Percentiles rank a stretch among this genome's conserved stretches.
Conservation (phyloP, 345 rosid genomes). For the Limnanthes douglasii region DNA sequence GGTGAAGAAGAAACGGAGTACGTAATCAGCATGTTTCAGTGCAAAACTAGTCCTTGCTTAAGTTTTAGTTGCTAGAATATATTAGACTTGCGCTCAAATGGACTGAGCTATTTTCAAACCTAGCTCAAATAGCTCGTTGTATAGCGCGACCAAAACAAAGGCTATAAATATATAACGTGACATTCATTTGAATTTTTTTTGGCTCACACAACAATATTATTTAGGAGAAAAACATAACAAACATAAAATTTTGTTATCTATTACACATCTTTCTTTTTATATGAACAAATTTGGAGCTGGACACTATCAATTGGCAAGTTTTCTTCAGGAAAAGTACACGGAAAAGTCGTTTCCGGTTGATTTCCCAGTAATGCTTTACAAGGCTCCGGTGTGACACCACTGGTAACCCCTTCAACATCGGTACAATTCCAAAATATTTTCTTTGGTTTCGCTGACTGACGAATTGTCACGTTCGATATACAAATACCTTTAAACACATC, state of each 20-base stretch:
- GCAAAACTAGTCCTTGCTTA: too few relatives aligned
- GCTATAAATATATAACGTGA: too few relatives aligned
- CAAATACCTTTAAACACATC: constrained; percentile 58
- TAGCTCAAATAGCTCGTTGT: too few relatives aligned
- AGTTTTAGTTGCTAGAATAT: too few relatives aligned
- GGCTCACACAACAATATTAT: background rate
- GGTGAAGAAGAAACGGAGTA: too few relatives aligned
- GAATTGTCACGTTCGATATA: constrained; percentile 62
- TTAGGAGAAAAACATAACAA: too few relatives aligned
- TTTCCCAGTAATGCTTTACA: constrained; percentile 33
- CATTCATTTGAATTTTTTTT: background rate
- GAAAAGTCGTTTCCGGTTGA: constrained; percentile 13
- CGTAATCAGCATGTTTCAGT: too few relatives aligned
- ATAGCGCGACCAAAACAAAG: too few relatives aligned
- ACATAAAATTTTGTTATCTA: background rate
- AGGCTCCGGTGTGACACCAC: constrained; percentile 45
- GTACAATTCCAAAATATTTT: constrained; percentile 76
- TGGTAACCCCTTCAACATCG: constrained; percentile 36
- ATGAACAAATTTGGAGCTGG: constrained; percentile 27
- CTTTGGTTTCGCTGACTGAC: constrained; percentile 26
- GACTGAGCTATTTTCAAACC: too few relatives aligned
- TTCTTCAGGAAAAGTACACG: constrained; percentile 48
- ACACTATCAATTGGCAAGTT: constrained; percentile 36
- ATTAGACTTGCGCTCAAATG: too few relatives aligned
- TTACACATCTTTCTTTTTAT: constrained; percentile 16